These are phyloP conservation scores for Parsonsia alboflavescens DNA, from an alignment of 257 asterid species.

Conservation along the genomic window DNA sequence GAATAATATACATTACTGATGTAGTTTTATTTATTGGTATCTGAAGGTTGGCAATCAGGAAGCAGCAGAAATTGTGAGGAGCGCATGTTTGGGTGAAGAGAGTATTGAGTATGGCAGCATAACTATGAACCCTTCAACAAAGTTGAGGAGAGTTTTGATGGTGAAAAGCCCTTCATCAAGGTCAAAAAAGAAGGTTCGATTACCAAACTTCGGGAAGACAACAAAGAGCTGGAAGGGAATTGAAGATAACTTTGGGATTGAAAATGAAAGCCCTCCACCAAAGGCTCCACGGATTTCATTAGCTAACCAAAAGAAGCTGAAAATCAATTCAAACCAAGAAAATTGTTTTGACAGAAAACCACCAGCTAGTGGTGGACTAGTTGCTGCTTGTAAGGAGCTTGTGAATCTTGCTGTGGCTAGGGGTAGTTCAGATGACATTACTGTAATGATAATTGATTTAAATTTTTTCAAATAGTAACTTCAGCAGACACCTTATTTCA, in stretches of 20 bases:
- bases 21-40: neutral
- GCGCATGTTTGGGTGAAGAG: slow-evolving; percentile 31
- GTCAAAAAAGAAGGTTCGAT: slow-evolving; percentile 32
- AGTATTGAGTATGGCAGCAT: slow-evolving; percentile 20
- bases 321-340: slow-evolving; percentile 18
- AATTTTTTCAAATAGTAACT: slow-evolving; percentile 20
- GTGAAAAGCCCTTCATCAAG: slow-evolving; percentile 27
- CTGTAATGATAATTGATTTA: slow-evolving; percentile 68
- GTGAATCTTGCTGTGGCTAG: slow-evolving; percentile 55
- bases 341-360: slow-evolving; percentile 32
- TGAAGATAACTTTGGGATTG: slow-evolving; percentile 35
- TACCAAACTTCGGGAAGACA: slow-evolving; percentile 22
- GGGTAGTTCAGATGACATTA: slow-evolving; percentile 80
- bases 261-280: slow-evolving; percentile 48
- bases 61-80: slow-evolving; percentile 53
- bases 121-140: slow-evolving; percentile 33
- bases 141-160: slow-evolving; percentile 20
- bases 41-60: slow-evolving; percentile 66
- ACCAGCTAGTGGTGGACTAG: slow-evolving; percentile 26
- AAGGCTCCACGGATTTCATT: slow-evolving; percentile 42
- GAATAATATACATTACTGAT: too few species aligned
- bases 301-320: slow-evolving; percentile 28
- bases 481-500: neutral
- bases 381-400: slow-evolving; percentile 66
- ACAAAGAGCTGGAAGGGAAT: slow-evolving; percentile 17